Evolutionary conservation across 176 grass and related monocot species (phyloP), one percentile per base, ranked within the genome.

Genomic region (Thinopyrum elongatum): DNA sequence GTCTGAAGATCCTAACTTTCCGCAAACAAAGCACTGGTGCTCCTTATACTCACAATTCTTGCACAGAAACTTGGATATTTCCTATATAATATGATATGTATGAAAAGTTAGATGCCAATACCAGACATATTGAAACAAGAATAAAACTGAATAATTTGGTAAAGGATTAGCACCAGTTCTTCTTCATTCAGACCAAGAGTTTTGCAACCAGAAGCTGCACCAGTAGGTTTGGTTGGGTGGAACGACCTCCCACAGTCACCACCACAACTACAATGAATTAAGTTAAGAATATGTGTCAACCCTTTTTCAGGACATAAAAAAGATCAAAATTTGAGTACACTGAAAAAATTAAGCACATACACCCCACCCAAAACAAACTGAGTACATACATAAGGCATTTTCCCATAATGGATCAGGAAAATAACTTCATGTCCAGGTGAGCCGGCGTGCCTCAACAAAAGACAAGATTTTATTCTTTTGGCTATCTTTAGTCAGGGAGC

Each of bases 161-260:
- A 71, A 35, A 70, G 22, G 10, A 79, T 30, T 42, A 70, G 31
- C 83, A 33, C 27, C n/a, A 82, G 8, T 57, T 72, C 38, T 70
- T 70, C 76, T 82, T 30, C 6, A 19, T 30, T 86, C 16, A 82
- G 80, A 6, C 59, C 69, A 57, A 86, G 76, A 81, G 76, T 90
- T 67, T 41, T 13, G 28, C 69, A 86, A 23, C n/a, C 30, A 69
- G 35, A 64, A 9, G 30, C 1, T 61, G 14, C 2, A 69, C 63
- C 62, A n/a, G 15, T 10, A 39, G 4, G 21, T 22, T 70, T 64
- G 28, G 62, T 81, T 46, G 55, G 42, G 35, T 91, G 86, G 79
- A 88, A 91, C 9, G 22, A 61, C 35, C 89, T 62, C 44, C 55
- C 51, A 65, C 85, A 85, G 1, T 27, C 55, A 46, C 86, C 90